phyloP scores from a whole-genome alignment of 306 rosid genomes.

The Astragalus membranaceus region DNA sequence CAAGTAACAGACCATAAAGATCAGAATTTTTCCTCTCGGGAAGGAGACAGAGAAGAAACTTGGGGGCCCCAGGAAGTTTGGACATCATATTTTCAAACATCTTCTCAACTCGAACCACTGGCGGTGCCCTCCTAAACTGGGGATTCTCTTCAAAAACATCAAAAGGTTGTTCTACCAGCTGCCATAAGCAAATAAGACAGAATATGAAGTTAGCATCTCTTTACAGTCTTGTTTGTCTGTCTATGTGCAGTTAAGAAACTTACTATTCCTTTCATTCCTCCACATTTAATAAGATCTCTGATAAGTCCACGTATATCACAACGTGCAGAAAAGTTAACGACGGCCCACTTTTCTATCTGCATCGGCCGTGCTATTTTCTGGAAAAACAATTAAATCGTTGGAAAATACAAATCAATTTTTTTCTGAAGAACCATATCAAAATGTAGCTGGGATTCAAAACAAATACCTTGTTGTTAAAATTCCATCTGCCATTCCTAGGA shows the following conservation, averaged over 20 bases:
- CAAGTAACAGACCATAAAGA: conserved; percentile 60
- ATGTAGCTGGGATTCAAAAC: background rate
- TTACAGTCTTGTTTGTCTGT: background rate
- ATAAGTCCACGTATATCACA: conserved; percentile 60
- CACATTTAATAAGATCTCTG: conserved; percentile 58
- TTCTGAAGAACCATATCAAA: background rate
- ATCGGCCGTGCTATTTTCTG: conserved; percentile 67
- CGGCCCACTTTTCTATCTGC: conserved; percentile 64
- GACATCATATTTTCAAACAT: conserved; percentile 61
- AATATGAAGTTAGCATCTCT: background rate
- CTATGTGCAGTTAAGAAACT: conserved; percentile 18
- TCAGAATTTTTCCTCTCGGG: conserved; percentile 90
- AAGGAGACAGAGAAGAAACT: conserved; percentile 73
- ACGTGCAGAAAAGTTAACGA: conserved; percentile 81
- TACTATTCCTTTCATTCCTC: conserved; percentile 76
- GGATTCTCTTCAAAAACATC: conserved; percentile 57
- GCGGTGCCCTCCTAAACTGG: conserved; percentile 67
- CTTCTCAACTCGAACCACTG: conserved; percentile 72
- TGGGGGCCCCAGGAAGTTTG: conserved; percentile 68
- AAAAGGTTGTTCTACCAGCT: conserved; percentile 50
- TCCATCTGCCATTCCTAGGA: conserved; percentile 92
- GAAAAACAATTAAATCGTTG: background rate
- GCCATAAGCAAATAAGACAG: background rate
- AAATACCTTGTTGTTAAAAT: conserved; percentile 76
- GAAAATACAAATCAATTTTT: background rate